Evolutionary conservation across 2,329 filamentous ascomycete species (phyloP), one percentile per base, ranked within the genome.

Genomic region (Cadophora malorum): DNA sequence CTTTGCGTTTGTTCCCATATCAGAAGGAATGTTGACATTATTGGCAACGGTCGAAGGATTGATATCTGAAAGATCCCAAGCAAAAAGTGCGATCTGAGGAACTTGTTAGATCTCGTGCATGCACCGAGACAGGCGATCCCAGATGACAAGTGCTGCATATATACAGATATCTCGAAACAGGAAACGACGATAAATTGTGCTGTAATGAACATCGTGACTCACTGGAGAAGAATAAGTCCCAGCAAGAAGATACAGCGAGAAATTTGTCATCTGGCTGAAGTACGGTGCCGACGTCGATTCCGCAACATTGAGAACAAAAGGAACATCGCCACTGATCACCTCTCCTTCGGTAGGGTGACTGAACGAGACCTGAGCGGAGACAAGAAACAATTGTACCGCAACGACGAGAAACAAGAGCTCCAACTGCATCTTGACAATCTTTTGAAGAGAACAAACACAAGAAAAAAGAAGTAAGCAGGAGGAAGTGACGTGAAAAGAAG

Each of bases 231-330:
- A 33, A 58, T 69, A 67, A 49, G 47, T 64, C 8, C 69, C 69
- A 25, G 69, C 41, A 31, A 69, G 49, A 28, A 70, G 64, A 41
- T 64, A 58, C 16, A 70, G 38, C 19, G 62, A 63, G 45, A 69
- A 69, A 19, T 64, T 64, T 16, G 56, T 67, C 69, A 70, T 70
- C 33, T 70, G 69, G 28, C 62, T 67, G 25, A 68, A 70, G 21
- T 65, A 67, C n/a, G 69, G 69, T n/a, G 63, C 64, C 14, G 60
- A 62, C 6, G 31, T 55, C 14, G 66, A 63, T 19, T 70, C 69
- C 3, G 38, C 47, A 9, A 67, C 47, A 4, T 67, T 63, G 7
- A 70, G 64, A 19, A 70, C 49, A 25, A 70, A 69, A 33, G 69
- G 60, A 25, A 65, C 65, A 19, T 63, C 65, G 4, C 64, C 69